Evolutionary conservation across 164 flowering plant species (phyloP).

Genomic region (Piper betle): DNA sequence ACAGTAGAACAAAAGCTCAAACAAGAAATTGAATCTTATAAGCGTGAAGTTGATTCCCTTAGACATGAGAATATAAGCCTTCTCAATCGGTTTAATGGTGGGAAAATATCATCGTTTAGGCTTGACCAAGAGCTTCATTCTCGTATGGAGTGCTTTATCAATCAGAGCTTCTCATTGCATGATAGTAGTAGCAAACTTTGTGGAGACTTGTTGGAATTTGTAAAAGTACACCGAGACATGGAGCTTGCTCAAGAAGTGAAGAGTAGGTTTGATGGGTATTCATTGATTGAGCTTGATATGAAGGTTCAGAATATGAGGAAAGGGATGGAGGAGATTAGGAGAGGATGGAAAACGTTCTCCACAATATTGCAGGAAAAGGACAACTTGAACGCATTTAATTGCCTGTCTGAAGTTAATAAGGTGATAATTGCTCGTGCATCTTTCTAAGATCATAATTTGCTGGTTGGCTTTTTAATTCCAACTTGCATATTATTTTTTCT

Average conservation of each 20-base stretch:
- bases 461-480: background rate
- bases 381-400: slow-evolving; percentile 13
- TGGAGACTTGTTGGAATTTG: slow-evolving; percentile 39
- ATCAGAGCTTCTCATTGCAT: slow-evolving; percentile 52
- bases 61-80: slow-evolving; percentile 66
- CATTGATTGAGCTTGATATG: slow-evolving; percentile 61
- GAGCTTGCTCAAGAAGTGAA: slow-evolving; percentile 16
- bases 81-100: slow-evolving; percentile 46
- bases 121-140: slow-evolving; percentile 57
- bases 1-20: slow-evolving; percentile 70
- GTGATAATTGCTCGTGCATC: slow-evolving; percentile 16
- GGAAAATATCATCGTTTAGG: slow-evolving; percentile 30
- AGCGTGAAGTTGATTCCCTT: slow-evolving; percentile 62
- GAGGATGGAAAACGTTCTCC: slow-evolving; percentile 46
- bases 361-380: slow-evolving; percentile 49
- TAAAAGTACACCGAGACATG: slow-evolving; percentile 17
- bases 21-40: slow-evolving; percentile 61
- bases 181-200: slow-evolving; percentile 49
- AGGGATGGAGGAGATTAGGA: slow-evolving; percentile 40
- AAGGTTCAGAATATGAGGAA: slow-evolving; percentile 69
- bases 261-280: slow-evolving; percentile 41
- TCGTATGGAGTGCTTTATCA: slow-evolving; percentile 44
- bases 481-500: background rate
- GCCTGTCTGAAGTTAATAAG: slow-evolving; percentile 20
- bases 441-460: background rate